Evolutionary conservation across 768 basidiomycete species (phyloP), one percentile per base, ranked within the genome.

Genomic region (Suillus plorans): DNA sequence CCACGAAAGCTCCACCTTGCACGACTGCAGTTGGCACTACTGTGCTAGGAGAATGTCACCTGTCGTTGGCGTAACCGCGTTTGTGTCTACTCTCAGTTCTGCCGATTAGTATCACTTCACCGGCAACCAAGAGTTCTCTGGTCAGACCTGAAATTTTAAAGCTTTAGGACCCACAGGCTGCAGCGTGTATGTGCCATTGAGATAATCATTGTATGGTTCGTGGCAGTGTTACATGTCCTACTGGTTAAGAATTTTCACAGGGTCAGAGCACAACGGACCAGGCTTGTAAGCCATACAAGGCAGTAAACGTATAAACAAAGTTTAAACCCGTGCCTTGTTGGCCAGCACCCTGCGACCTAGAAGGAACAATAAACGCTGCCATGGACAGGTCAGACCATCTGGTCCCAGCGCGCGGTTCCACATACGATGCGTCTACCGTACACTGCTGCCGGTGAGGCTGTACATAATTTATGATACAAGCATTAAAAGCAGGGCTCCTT

Each of bases 361-460:
- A 31, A 18, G 25, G 28, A 53, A 53, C 52, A 53, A 53, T 53
- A 5, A 53, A 1, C 9, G 13, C 31, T 31, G 28, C 18, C 10
- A 53, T 53, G 4, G 18, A 8, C 22, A 28, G 25, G 49, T 25
- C 22, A 13, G n/a, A 45, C 36, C 31, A 5, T 42, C 45, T 16
- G 50, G 50, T 31, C 52, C 31, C 28, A 20, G 28, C 28, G 52
- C 18, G 16, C 31, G 50, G 50, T 28, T 74, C 74, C 59, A 61
- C 42, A 16, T 25, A 25, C 25, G 50, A 28, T 52, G 47, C 4
- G 16, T 52, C 50, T 52, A 52, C 5, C 3, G 22, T 49, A 49
- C 49, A 52, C 50, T 52, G 50, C 47, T 22, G 49, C 16, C 14
- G 16, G 28, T 3, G 25, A 28, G 50, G 50, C 28, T 53, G 18